A percentile compares a stretch with the other conserved stretches of the same genome.
These are phyloP conservation scores for Aspergillus melleus DNA, from an alignment of 2,329 filamentous ascomycete species.

Conservation along the genomic window DNA sequence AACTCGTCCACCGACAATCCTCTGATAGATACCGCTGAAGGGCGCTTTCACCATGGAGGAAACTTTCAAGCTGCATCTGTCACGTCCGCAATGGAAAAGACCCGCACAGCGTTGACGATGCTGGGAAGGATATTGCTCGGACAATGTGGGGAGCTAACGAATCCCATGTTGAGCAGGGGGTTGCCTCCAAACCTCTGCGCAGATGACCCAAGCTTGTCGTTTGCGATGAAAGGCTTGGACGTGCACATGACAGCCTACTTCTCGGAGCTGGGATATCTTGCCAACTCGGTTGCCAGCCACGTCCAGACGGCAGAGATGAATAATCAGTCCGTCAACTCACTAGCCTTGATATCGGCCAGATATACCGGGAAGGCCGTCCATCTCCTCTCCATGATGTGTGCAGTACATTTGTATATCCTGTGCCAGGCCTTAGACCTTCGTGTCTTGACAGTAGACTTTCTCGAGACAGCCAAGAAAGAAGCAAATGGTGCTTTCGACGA, in stretches of 20 bases:
- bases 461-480: slow-evolving; percentile 43
- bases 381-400: slow-evolving; percentile 55
- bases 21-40: slow-evolving; percentile 50
- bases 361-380: slow-evolving; percentile 58
- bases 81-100: slow-evolving; percentile 65
- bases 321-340: slow-evolving; percentile 66
- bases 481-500: slow-evolving; percentile 21
- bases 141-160: slow-evolving; percentile 63
- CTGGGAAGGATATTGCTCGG: slow-evolving; percentile 62
- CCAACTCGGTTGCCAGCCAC: slow-evolving; percentile 61
- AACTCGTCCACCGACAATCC: slow-evolving; percentile 69
- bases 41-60: slow-evolving; percentile 57
- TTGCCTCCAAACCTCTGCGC: slow-evolving; percentile 61
- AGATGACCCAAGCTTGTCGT: slow-evolving; percentile 45
- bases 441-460: slow-evolving; percentile 47
- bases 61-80: slow-evolving; percentile 66
- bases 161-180: slow-evolving; percentile 57
- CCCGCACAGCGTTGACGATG: slow-evolving; percentile 49
- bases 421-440: slow-evolving; percentile 61
- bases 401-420: slow-evolving; percentile 53
- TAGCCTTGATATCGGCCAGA: slow-evolving; percentile 60
- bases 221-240: slow-evolving; percentile 61
- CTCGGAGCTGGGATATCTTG: slow-evolving; percentile 61
- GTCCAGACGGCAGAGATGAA: slow-evolving; percentile 66
- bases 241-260: slow-evolving; percentile 64